These are phyloP conservation scores for Obelidium mucronatum DNA, from an alignment of 192 early-diverging fungal species.

Conservation along the genomic window DNA sequence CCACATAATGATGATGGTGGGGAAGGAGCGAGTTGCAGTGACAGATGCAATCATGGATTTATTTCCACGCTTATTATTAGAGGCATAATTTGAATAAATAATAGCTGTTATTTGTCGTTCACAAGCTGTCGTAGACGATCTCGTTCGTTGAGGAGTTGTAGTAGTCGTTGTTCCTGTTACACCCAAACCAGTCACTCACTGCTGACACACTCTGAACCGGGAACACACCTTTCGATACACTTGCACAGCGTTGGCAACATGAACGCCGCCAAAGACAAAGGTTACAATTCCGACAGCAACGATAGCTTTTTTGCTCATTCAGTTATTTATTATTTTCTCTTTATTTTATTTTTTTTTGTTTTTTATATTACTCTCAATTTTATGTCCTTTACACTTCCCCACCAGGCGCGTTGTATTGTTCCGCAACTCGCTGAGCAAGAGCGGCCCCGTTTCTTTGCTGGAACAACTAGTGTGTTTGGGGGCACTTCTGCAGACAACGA, in stretches of 20 bases:
- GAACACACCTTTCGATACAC: slow-evolving; percentile 19
- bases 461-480: slow-evolving; percentile 53
- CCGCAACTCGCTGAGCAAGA: slow-evolving; percentile 66
- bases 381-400: slow-evolving; percentile 24
- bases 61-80: not conserved
- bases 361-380: too few species aligned
- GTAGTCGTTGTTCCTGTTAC: slow-evolving; percentile 3
- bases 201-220: too few species aligned
- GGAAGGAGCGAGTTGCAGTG: not conserved
- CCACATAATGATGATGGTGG: not conserved
- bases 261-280: not conserved
- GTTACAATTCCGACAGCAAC: slow-evolving; percentile 6
- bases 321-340: too few species aligned
- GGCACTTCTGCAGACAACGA: slow-evolving; percentile 66
- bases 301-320: not conserved
- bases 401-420: slow-evolving; percentile 52
- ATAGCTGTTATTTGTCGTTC: too few species aligned
- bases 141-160: not conserved
- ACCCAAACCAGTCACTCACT: not conserved
- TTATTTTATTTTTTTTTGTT: too few species aligned
- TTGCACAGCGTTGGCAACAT: slow-evolving; percentile 15
- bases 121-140: too few species aligned
- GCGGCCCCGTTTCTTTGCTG: slow-evolving; percentile 78
- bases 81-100: not conserved
- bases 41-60: not conserved